Evolutionary conservation across 202 grass and related monocot genomes (phyloP).

Genomic region (Brachypodium distachyon): DNA sequence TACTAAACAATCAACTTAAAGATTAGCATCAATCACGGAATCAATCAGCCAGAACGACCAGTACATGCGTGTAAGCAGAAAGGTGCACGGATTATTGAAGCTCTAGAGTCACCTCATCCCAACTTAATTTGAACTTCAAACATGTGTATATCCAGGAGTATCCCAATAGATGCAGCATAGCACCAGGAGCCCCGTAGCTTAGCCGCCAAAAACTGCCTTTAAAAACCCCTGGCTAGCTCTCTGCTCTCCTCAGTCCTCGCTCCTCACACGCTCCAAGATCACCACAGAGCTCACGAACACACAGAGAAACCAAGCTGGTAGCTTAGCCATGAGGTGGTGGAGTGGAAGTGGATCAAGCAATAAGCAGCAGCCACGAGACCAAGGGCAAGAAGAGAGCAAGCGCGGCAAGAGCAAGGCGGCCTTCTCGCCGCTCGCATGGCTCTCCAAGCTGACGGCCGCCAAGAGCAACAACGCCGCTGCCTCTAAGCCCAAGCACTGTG

Average conservation of each 20-base stretch:
- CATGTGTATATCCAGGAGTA: too few relatives aligned
- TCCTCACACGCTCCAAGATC: conserved; percentile 1
- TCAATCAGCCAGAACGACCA: conserved; percentile 17
- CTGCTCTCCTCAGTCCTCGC: not conserved
- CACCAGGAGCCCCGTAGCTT: not conserved
- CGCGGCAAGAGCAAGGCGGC: conserved; percentile 22
- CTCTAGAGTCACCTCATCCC: not conserved
- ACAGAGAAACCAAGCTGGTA: not conserved
- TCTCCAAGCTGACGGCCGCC: conserved; percentile 44
- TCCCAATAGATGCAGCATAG: not conserved
- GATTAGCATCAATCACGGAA: conserved; percentile 36
- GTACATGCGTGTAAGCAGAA: not conserved
- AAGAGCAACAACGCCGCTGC: not conserved
- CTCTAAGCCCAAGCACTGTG: not conserved
- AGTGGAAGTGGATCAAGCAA: not conserved
- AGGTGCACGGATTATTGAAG: not conserved
- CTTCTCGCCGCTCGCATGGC: conserved; percentile 60
- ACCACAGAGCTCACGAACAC: not conserved
- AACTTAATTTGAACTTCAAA: conserved; percentile 28
- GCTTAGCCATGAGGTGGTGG: conserved; percentile 63
- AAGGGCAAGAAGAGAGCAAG: not conserved
- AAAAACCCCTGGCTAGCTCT: not conserved
- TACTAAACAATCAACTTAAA: not conserved
- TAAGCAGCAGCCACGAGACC: conserved; percentile 8
- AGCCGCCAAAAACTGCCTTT: conserved; percentile 27